A percentile compares a stretch with the other conserved stretches of the same genome.
These are phyloP conservation scores for Opeltia flavorubescens DNA, from an alignment of 495 filamentous ascomycete genomes.

Conservation along the genomic window DNA sequence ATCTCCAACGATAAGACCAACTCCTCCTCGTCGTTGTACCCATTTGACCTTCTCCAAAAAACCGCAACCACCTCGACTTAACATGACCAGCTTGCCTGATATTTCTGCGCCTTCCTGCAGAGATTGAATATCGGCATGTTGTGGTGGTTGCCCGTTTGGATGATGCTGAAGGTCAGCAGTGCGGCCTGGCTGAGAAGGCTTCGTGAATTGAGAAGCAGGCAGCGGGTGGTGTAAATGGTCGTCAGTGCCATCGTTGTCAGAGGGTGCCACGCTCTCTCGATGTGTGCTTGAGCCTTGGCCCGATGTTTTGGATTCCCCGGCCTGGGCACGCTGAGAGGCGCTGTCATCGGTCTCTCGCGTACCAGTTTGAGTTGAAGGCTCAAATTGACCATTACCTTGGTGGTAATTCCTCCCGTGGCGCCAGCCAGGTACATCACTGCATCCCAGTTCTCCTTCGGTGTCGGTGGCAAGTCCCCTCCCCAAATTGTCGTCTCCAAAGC, in stretches of 20 bases:
- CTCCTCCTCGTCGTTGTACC: slow-evolving; percentile 78
- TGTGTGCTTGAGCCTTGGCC: neutral
- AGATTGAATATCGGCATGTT: slow-evolving; percentile 87
- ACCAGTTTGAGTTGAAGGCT: slow-evolving; percentile 6
- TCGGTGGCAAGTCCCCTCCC: slow-evolving; percentile 37
- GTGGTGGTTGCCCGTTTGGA: slow-evolving; percentile 28
- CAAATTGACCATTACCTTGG: slow-evolving; percentile 7
- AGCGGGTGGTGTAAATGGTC: slow-evolving; percentile 72
- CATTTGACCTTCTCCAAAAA: slow-evolving; percentile 96
- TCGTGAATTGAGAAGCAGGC: slow-evolving; percentile 30
- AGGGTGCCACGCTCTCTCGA: slow-evolving; percentile 18
- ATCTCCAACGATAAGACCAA: slow-evolving; percentile 88
- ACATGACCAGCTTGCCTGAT: slow-evolving; percentile 74
- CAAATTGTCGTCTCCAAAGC: slow-evolving; percentile 63
- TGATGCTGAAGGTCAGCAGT: slow-evolving; percentile 25
- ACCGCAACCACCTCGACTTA: slow-evolving; percentile 87
- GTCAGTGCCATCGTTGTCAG: slow-evolving; percentile 71
- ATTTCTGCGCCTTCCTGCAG: slow-evolving; percentile 93
- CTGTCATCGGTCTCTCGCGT: neutral
- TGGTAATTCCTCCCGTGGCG: slow-evolving; percentile 35
- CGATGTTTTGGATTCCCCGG: slow-evolving; percentile 2
- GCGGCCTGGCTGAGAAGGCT: slow-evolving; percentile 19
- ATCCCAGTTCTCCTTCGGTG: slow-evolving; percentile 80
- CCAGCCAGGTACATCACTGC: slow-evolving; percentile 95
- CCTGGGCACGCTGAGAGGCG: neutral